Base-by-base conservation (phyloP, 2,329 filamentous ascomycete species). In the Alternaria panax region DNA sequence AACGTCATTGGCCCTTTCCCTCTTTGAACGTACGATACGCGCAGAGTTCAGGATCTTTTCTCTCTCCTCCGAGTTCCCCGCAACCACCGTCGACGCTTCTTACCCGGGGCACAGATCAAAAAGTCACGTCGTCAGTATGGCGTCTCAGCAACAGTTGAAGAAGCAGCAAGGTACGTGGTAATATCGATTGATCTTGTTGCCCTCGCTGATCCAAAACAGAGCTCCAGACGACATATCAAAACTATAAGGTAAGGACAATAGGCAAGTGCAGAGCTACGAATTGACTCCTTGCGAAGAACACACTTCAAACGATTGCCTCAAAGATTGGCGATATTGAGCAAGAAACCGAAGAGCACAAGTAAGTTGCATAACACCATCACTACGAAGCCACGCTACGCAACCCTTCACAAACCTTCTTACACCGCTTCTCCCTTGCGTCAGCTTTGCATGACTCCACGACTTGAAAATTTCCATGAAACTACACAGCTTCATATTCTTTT, bases 291-390 rank as follows among this genome's bases (percentile, higher is more conserved):
- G 12, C 14, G 8, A 48, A 48, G 74, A 88, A 86, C 72, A 88
- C 84, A 32, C 86, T 99, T 59, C 94, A 98, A 80, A 92, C 95
- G 75, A 88, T 99, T 72, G 95, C 95, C 28, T 90, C 93, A 75
- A 98, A 97, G 79, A 97, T 99, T 70, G 95, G 95, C 40, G 93
- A 98, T 75, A 93, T 99, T 57, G 95, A 99, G 82, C 92, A 97
- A 78, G 95, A 98, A 78, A 90, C 92, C 20, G 95, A 99, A 79
- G 95, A 99, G 79, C 95, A 99, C 84, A 98, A 97, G 95, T 98
- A 82, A 77, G 90, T 80, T 60, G 18, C 51, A 51, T 42, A 7
- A 25, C 30, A 25, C 28, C 30, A 30, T 30, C 3, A 25, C 20
- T 38, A 25, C 20, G 27, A 52, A 52, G 27, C 30, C 46, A 41